Evolutionary conservation across 306 rosid species (phyloP), one percentile per base, ranked within the genome.

Genomic region (Cicer yamashitae): DNA sequence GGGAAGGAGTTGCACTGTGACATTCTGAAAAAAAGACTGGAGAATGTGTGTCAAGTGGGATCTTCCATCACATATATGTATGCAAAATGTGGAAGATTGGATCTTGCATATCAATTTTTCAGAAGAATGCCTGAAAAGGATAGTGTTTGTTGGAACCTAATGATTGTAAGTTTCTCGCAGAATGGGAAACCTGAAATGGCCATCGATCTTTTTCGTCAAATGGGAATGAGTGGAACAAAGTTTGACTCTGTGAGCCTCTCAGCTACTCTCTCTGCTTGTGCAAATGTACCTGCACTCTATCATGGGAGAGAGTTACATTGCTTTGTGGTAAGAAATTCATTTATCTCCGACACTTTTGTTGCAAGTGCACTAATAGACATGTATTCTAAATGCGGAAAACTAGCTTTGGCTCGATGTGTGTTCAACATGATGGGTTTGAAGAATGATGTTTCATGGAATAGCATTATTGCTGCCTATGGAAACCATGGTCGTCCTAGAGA

Each of bases 361-460:
- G 88, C 84, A 67, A 86, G 96, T 84, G 83, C 91, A 61, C 80
- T 91, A 69, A 85, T 91, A 67, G 97, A 91, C 86, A 82, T 86
- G 91, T 89, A 91, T 79, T 89, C 97, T 70, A 91, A 91, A 82
- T 91, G 97, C 80, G 97, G 97, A 86, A 88, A 86, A 57, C 67
- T 91, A 77, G 83, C 73, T 65, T 52, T 75, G 75, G 89, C 96
- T 41, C 79, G 77, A 44, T 14, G 38, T 59, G 91, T 89, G 82
- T 91, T 91, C 75, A 85, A 91, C 79, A 50, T 41, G 45, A 91
- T 91, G 90, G 74, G 71, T 66, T 66, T 57, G 73, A 91, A 86
- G 84, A 91, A 85, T 85, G 93, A 91, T 84, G 96, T 91, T 77
- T 88, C 97, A 3, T 91, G 96, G 96, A 91, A 91, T 73, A 91